These are phyloP conservation scores for Solioccasus polychromus DNA, from an alignment of 768 basidiomycete genomes.

Conservation along the genomic window DNA sequence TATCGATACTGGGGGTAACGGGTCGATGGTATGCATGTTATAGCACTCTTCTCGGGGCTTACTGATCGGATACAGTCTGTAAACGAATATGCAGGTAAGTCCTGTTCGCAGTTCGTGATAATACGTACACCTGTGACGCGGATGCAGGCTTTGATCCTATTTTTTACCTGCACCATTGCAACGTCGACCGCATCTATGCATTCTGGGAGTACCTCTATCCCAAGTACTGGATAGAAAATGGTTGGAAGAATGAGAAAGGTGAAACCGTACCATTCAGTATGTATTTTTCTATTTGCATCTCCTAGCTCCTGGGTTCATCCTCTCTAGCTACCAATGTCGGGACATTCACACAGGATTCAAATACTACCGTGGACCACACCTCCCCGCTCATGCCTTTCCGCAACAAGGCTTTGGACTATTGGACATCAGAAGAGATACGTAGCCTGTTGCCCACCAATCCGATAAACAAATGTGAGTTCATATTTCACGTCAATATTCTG, in stretches of 20 bases:
- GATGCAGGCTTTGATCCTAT: slow-evolving; percentile 15
- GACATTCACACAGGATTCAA: background rate
- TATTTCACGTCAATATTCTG: background rate
- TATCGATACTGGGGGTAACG: slow-evolving; percentile 15
- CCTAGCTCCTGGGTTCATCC: background rate
- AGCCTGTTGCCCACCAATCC: background rate
- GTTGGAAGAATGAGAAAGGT: slow-evolving; percentile 12
- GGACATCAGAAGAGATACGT: slow-evolving; percentile 14
- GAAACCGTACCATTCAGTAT: slow-evolving; percentile 5
- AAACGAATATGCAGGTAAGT: slow-evolving; percentile 20
- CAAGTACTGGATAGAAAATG: slow-evolving; percentile 11
- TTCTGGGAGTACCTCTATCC: slow-evolving; percentile 24
- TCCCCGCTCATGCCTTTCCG: slow-evolving; percentile 14
- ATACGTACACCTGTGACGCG: background rate
- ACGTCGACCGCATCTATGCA: slow-evolving; percentile 18
- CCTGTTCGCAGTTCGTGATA: background rate
- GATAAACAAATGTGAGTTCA: slow-evolving; percentile 9
- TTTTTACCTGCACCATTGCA: slow-evolving; percentile 19
- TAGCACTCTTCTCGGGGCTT: background rate
- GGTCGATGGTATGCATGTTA: slow-evolving; percentile 12
- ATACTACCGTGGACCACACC: background rate
- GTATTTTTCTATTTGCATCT: background rate
- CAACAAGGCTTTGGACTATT: slow-evolving; percentile 1
- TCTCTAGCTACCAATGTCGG: slow-evolving; percentile 3
- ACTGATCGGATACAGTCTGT: slow-evolving; percentile 4